A percentile compares a stretch with the other conserved stretches of the same genome.
Evolutionary conservation across 2,329 filamentous ascomycete species (phyloP).

Genomic region (Achaetomium macrosporum): DNA sequence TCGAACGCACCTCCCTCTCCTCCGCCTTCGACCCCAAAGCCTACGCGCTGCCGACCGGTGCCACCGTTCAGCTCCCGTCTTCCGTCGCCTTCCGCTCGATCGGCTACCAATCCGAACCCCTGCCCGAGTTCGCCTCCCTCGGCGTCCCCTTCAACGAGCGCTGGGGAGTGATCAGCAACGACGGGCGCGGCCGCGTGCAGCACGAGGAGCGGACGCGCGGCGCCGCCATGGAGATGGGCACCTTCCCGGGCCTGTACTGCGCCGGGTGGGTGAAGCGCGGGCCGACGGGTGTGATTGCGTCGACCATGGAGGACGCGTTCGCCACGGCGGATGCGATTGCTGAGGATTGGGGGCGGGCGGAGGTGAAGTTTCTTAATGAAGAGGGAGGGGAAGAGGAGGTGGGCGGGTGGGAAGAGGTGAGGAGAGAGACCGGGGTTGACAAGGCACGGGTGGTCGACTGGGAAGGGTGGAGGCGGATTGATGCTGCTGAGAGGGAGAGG

Average conservation of each 20-base stretch:
- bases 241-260: constrained; percentile 72
- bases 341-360: constrained; percentile 65
- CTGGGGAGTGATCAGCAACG: constrained; percentile 75
- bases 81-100: constrained; percentile 86
- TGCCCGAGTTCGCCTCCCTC: constrained; percentile 67
- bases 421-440: constrained; percentile 40
- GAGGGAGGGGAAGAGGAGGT: constrained; percentile 9
- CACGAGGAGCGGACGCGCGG: constrained; percentile 32
- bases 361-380: constrained; percentile 35
- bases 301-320: constrained; percentile 93
- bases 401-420: constrained; percentile 72
- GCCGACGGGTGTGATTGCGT: constrained; percentile 91
- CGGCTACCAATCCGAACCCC: constrained; percentile 77
- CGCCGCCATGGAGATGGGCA: constrained; percentile 36
- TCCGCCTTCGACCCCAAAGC: constrained; percentile 50
- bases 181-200: constrained; percentile 63
- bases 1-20: constrained; percentile 54
- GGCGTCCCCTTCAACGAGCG: constrained; percentile 71
- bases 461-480: constrained; percentile 80
- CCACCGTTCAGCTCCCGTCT: constrained; percentile 49
- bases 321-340: constrained; percentile 77
- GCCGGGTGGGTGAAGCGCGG: constrained; percentile 96
- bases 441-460: constrained; percentile 65
- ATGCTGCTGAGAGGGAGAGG: constrained; percentile 64
- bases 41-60: constrained; percentile 42